Evolutionary conservation across 2,329 filamentous ascomycete genomes (phyloP).

Genomic region (Fonsecaea erecta): DNA sequence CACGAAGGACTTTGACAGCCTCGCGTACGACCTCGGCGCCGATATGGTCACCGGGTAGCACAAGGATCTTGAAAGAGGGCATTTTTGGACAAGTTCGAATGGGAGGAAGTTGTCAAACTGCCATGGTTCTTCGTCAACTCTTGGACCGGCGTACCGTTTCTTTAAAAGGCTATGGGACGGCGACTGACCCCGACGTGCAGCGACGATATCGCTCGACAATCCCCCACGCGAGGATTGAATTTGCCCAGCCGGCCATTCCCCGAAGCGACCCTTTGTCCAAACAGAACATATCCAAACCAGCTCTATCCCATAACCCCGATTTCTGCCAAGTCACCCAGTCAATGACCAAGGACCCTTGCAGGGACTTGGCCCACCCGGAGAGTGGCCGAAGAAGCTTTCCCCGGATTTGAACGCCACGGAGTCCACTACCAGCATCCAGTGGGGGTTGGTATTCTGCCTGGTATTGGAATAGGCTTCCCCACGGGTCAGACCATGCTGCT

Average conservation of each 20-base stretch:
- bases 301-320: neutral
- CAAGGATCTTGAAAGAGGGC: constrained; percentile 67
- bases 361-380: constrained; percentile 13
- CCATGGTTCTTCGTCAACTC: neutral
- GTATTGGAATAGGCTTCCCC: constrained; percentile 6
- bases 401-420: constrained; percentile 9
- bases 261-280: neutral
- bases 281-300: neutral
- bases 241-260: constrained; percentile 8
- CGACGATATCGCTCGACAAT: constrained; percentile 1
- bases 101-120: neutral
- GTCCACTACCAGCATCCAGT: constrained; percentile 5
- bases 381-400: constrained; percentile 16
- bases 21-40: constrained; percentile 70
- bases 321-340: neutral
- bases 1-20: constrained; percentile 68
- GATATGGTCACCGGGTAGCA: constrained; percentile 78
- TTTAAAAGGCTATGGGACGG: constrained; percentile 9
- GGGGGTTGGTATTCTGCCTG: constrained; percentile 6
- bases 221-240: constrained; percentile 9
- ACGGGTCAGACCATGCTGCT: constrained; percentile 10
- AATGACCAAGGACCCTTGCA: neutral
- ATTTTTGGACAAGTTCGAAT: neutral
- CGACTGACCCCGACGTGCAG: constrained; percentile 7
- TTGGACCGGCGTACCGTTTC: neutral